Conservation (phyloP, 75 land plant genomes). For the Selaginella tamariscina region DNA sequence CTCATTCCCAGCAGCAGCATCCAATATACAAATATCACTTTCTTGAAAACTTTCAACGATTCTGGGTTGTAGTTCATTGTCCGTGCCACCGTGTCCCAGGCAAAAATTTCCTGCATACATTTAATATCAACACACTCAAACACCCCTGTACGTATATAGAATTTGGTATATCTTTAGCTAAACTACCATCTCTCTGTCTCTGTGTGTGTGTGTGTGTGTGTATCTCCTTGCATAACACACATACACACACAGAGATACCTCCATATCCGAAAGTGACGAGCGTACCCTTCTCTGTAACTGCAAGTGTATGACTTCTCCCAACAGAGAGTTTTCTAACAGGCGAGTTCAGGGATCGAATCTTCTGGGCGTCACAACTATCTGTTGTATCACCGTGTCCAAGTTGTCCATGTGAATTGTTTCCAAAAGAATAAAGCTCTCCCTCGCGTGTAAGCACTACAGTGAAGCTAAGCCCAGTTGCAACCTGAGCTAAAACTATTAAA, state of each 20-base stretch:
- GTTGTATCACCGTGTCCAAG: constrained; percentile 74
- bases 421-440: constrained; percentile 78
- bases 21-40: constrained; percentile 44
- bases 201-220: too few species aligned
- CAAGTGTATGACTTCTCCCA: constrained; percentile 57
- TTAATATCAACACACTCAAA: too few species aligned
- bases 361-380: constrained; percentile 42
- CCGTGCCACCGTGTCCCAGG: constrained; percentile 91
- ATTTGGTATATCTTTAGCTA: too few species aligned
- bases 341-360: constrained; percentile 31
- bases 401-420: constrained; percentile 70
- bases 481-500: constrained; percentile 28
- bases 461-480: constrained; percentile 72
- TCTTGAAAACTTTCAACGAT: constrained; percentile 43
- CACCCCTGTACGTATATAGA: too few species aligned
- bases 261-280: constrained; percentile 77
- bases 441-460: constrained; percentile 55
- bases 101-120: constrained; percentile 78
- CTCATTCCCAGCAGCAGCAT: constrained; percentile 83
- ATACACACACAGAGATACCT: too few species aligned
- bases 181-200: too few species aligned
- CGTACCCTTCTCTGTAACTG: constrained; percentile 54
- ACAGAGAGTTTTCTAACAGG: constrained; percentile 64
- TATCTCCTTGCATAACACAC: too few species aligned
- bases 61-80: constrained; percentile 48